Evolutionary conservation across 805 yeast genomes (phyloP).

Genomic region (Saccharomyces mikatae): DNA sequence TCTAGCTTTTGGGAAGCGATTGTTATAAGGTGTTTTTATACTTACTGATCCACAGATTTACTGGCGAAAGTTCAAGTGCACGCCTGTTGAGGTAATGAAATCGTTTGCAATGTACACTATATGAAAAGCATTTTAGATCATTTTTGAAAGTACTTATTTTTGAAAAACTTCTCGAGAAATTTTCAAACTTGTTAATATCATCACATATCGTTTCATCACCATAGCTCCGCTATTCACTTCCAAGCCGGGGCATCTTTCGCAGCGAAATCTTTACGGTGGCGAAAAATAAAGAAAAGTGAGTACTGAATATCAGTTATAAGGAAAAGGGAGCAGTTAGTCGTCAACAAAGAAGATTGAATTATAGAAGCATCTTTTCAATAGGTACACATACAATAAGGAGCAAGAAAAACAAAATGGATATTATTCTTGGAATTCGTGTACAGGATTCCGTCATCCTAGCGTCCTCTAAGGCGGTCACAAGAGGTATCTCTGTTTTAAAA

Average conservation of each 20-base stretch:
- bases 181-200: background rate
- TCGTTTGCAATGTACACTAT: background rate
- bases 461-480: slow-evolving; percentile 88
- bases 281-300: background rate
- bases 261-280: background rate
- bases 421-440: slow-evolving; percentile 77
- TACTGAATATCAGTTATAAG: background rate
- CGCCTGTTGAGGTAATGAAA: background rate
- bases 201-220: background rate
- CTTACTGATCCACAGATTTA: background rate
- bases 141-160: too few relatives aligned
- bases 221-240: background rate
- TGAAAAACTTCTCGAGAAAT: background rate
- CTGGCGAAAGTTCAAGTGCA: background rate
- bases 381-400: background rate
- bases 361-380: background rate
- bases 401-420: slow-evolving; percentile 54
- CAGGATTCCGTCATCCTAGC: slow-evolving; percentile 78
- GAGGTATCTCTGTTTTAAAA: slow-evolving; percentile 80
- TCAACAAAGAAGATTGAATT: background rate
- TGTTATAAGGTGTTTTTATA: background rate
- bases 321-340: background rate
- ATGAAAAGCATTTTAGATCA: background rate
- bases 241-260: background rate
- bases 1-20: background rate